A percentile compares a stretch with the other conserved stretches of the same genome.
Conservation (phyloP, 768 basidiomycete species). For the Antrodiella citrinella region DNA sequence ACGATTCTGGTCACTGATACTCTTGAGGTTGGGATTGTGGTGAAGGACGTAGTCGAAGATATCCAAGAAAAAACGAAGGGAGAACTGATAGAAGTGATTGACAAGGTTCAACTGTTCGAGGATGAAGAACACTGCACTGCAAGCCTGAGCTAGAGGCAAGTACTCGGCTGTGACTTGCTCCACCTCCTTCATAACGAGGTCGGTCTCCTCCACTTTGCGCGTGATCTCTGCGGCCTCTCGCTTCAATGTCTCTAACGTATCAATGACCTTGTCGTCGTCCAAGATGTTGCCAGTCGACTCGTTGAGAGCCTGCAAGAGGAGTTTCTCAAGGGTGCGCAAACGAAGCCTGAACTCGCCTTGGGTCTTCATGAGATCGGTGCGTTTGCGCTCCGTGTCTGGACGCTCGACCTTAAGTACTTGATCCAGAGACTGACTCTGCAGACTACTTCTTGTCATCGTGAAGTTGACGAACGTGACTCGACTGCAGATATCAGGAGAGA, state of each 20-base stretch:
- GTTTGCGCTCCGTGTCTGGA: slow-evolving; percentile 91
- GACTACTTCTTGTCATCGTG: slow-evolving; percentile 97
- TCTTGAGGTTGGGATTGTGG: slow-evolving; percentile 84
- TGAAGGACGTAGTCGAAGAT: slow-evolving; percentile 94
- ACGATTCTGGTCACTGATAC: slow-evolving; percentile 59
- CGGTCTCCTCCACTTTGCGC: slow-evolving; percentile 93
- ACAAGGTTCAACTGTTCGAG: slow-evolving; percentile 89
- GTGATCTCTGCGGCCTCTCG: slow-evolving; percentile 95
- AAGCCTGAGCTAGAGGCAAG: slow-evolving; percentile 88
- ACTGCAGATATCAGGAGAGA: slow-evolving; percentile 98
- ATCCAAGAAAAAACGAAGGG: slow-evolving; percentile 94
- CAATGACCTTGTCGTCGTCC: slow-evolving; percentile 97
- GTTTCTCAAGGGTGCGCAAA: slow-evolving; percentile 85
- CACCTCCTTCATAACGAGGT: slow-evolving; percentile 91
- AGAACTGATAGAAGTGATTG: slow-evolving; percentile 99
- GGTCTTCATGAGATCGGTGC: slow-evolving; percentile 95
- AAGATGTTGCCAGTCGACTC: slow-evolving; percentile 96
- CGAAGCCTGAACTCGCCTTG: slow-evolving; percentile 97
- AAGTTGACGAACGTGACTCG: slow-evolving; percentile 94
- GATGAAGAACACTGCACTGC: slow-evolving; percentile 95
- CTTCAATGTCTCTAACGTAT: slow-evolving; percentile 92
- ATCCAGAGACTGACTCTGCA: slow-evolving; percentile 96
- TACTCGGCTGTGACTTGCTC: slow-evolving; percentile 95
- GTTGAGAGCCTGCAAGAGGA: slow-evolving; percentile 90
- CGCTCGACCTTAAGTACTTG: slow-evolving; percentile 96